phyloP scores from a whole-genome alignment of 257 asterid genomes.

The Ilex asprella region DNA sequence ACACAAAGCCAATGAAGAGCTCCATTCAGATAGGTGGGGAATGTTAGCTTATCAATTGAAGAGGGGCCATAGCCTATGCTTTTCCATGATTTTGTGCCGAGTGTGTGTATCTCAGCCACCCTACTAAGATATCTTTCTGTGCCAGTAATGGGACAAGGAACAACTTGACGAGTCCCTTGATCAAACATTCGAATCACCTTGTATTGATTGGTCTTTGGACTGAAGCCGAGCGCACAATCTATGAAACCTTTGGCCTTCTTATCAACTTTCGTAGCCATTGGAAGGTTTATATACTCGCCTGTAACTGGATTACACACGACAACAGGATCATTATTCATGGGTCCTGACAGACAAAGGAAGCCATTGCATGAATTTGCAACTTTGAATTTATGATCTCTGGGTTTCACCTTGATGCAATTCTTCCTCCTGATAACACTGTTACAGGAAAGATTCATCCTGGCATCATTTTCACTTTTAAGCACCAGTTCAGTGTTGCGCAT shows the following conservation, averaged over 20 bases:
- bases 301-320: conserved; percentile 17
- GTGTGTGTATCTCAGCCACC: conserved; percentile 12
- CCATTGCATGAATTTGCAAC: conserved; percentile 14
- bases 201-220: conserved; percentile 7
- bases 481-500: not conserved
- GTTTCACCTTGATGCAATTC: conserved; percentile 4
- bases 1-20: conserved; percentile 11
- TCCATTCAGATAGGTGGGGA: conserved; percentile 8
- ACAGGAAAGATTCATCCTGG: not conserved
- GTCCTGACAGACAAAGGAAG: conserved; percentile 12
- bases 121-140: not conserved
- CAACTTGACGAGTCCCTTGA: not conserved
- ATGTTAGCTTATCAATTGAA: not conserved
- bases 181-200: conserved; percentile 11
- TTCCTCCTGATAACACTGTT: conserved; percentile 4
- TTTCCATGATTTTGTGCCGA: conserved; percentile 10
- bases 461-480: not conserved
- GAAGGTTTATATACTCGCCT: conserved; percentile 9
- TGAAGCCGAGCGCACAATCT: conserved; percentile 17
- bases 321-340: conserved; percentile 7
- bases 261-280: not conserved
- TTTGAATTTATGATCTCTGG: conserved; percentile 12
- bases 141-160: conserved; percentile 1
- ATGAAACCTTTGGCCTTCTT: not conserved
- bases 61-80: conserved; percentile 8